phyloP scores from a whole-genome alignment of 768 basidiomycete genomes.

The Rhizopogon sp. region DNA sequence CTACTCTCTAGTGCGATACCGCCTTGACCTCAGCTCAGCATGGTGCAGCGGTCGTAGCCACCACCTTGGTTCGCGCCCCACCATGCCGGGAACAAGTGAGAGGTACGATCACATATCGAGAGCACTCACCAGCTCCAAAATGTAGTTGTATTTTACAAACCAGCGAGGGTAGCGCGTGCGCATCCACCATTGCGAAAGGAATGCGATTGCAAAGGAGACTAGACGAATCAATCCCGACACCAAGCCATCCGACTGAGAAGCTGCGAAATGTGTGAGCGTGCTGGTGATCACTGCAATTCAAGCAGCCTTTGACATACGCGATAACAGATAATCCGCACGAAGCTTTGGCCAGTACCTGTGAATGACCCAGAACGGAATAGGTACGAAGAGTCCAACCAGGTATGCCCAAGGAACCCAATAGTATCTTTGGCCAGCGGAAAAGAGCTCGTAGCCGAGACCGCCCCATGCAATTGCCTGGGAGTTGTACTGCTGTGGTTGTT shows the following conservation, averaged over 20 bases:
- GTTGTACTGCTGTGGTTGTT: slow-evolving; percentile 25
- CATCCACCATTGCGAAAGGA: slow-evolving; percentile 58
- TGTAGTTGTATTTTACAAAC: slow-evolving; percentile 66
- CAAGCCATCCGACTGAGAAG: slow-evolving; percentile 39
- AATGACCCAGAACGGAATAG: slow-evolving; percentile 49
- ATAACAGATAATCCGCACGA: slow-evolving; percentile 42
- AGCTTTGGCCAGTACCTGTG: slow-evolving; percentile 41
- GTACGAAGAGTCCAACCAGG: slow-evolving; percentile 43
- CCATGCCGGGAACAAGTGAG: slow-evolving; percentile 50
- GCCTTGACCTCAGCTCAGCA: slow-evolving; percentile 7
- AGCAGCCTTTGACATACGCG: slow-evolving; percentile 21
- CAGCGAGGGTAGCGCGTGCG: slow-evolving; percentile 55
- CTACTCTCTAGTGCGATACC: too few relatives aligned
- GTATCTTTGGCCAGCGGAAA: slow-evolving; percentile 41
- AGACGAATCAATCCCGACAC: slow-evolving; percentile 51
- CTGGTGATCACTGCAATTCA: neutral
- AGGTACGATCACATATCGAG: neutral
- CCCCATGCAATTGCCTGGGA: slow-evolving; percentile 35
- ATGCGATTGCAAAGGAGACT: slow-evolving; percentile 43
- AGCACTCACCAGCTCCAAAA: slow-evolving; percentile 49
- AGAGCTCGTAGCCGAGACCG: slow-evolving; percentile 39
- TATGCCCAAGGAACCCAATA: slow-evolving; percentile 47
- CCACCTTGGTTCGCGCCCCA: slow-evolving; percentile 55
- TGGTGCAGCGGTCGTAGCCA: slow-evolving; percentile 27
- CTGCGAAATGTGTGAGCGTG: slow-evolving; percentile 7